phyloP scores from a whole-genome alignment of 2,329 filamentous ascomycete species.

The Xylariomycetidae sp. region DNA sequence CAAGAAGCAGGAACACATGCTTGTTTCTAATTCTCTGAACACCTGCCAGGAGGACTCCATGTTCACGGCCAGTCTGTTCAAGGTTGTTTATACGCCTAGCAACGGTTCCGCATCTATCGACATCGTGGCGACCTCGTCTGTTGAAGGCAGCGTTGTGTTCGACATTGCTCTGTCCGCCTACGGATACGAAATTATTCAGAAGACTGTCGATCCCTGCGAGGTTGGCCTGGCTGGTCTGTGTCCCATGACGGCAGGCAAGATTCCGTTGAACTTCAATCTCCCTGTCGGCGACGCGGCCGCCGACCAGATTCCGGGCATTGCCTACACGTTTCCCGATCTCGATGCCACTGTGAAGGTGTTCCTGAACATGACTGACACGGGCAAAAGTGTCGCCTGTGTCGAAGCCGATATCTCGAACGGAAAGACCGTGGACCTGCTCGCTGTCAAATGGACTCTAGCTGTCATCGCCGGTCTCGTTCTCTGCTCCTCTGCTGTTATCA shows the following conservation, averaged over 20 bases:
- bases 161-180: constrained; percentile 75
- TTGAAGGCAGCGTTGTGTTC: constrained; percentile 76
- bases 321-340: constrained; percentile 76
- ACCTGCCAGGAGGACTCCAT: constrained; percentile 77
- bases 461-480: constrained; percentile 71
- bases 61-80: constrained; percentile 84
- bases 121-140: constrained; percentile 73
- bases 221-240: constrained; percentile 69
- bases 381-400: constrained; percentile 65
- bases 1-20: constrained; percentile 59
- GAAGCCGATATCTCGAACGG: constrained; percentile 77
- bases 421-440: constrained; percentile 75
- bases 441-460: constrained; percentile 74
- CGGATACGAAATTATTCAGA: constrained; percentile 65
- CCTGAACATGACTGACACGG: constrained; percentile 58
- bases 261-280: constrained; percentile 67
- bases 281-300: constrained; percentile 49
- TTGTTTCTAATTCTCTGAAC: constrained; percentile 78
- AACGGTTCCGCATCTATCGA: constrained; percentile 69
- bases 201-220: constrained; percentile 70
- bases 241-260: constrained; percentile 81
- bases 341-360: constrained; percentile 71
- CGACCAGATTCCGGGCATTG: constrained; percentile 64
- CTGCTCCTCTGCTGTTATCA: constrained; percentile 72
- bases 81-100: constrained; percentile 70